phyloP scores from a whole-genome alignment of 2,329 filamentous ascomycete genomes.

The Verticillium zaregamsianum region DNA sequence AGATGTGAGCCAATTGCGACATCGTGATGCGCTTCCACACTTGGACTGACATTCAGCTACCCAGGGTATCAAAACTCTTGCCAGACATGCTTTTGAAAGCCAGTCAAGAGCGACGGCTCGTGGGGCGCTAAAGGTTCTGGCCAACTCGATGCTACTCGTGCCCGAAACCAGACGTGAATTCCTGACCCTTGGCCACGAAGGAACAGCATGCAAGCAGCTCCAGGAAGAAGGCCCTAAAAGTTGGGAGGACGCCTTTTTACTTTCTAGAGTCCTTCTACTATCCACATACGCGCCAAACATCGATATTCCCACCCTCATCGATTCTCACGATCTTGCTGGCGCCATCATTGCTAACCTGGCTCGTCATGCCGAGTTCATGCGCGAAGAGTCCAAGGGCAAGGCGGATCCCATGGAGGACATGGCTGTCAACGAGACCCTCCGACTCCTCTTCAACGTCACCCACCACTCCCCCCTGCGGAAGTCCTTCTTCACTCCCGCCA shows the following conservation, averaged over 20 bases:
- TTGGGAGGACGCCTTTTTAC: slow-evolving; percentile 81
- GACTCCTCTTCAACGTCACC: slow-evolving; percentile 84
- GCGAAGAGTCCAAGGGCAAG: slow-evolving; percentile 5
- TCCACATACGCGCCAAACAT: slow-evolving; percentile 73
- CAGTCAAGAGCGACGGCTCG: slow-evolving; percentile 59
- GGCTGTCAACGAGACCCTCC: slow-evolving; percentile 79
- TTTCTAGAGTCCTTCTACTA: slow-evolving; percentile 74
- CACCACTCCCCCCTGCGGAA: slow-evolving; percentile 64
- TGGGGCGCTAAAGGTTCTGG: slow-evolving; percentile 76
- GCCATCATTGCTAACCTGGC: slow-evolving; percentile 66
- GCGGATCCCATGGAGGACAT: slow-evolving; percentile 63
- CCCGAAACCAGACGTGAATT: slow-evolving; percentile 66
- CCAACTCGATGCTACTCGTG: slow-evolving; percentile 75
- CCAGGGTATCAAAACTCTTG: slow-evolving; percentile 71
- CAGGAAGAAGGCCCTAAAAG: slow-evolving; percentile 54
- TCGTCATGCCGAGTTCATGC: slow-evolving; percentile 56
- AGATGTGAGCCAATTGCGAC: slow-evolving; percentile 45
- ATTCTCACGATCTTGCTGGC: slow-evolving; percentile 62
- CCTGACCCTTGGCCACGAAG: slow-evolving; percentile 64
- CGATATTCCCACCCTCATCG: slow-evolving; percentile 61
- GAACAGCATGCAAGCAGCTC: slow-evolving; percentile 65
- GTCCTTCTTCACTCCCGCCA: slow-evolving; percentile 59
- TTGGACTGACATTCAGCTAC: neutral
- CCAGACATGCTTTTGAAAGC: slow-evolving; percentile 68
- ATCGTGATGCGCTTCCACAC: neutral